Percentiles rank a stretch among this genome's conserved stretches.
These are phyloP conservation scores for Quercus suber DNA, from an alignment of 306 rosid species.

Conservation along the genomic window DNA sequence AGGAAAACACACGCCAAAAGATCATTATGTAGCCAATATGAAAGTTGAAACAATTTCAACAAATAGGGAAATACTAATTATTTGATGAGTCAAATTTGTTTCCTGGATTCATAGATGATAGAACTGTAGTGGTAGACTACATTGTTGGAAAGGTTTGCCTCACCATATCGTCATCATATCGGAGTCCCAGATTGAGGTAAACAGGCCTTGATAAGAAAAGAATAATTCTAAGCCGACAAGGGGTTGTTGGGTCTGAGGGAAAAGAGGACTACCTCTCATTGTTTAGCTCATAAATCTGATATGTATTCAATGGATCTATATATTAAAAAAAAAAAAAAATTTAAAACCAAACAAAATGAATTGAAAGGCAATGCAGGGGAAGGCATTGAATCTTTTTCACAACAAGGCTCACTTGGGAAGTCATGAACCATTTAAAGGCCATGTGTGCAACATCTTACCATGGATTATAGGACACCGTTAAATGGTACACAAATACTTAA, in stretches of 20 bases:
- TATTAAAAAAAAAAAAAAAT: too few species aligned
- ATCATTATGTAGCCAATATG: neutral
- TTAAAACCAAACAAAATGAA: too few species aligned
- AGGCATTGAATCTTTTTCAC: too few species aligned
- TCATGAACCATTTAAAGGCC: neutral
- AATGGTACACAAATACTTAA: neutral
- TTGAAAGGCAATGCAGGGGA: too few species aligned
- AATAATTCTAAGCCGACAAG: too few species aligned
- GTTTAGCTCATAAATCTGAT: too few species aligned
- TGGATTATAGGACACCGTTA: neutral
- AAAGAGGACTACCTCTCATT: too few species aligned
- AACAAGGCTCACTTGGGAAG: too few species aligned
- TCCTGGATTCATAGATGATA: neutral
- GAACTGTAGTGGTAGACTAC: neutral
- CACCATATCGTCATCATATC: neutral
- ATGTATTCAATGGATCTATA: too few species aligned
- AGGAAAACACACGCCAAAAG: neutral
- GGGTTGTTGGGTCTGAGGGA: too few species aligned
- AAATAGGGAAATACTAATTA: neutral
- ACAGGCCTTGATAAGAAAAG: neutral
- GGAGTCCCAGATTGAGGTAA: neutral
- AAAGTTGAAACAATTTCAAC: neutral
- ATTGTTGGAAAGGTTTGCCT: neutral
- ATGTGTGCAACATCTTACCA: neutral
- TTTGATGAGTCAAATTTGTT: neutral